Evolutionary conservation across 805 yeast species (phyloP), one percentile per base, ranked within the genome.

Genomic region (Ogataea philodendri): DNA sequence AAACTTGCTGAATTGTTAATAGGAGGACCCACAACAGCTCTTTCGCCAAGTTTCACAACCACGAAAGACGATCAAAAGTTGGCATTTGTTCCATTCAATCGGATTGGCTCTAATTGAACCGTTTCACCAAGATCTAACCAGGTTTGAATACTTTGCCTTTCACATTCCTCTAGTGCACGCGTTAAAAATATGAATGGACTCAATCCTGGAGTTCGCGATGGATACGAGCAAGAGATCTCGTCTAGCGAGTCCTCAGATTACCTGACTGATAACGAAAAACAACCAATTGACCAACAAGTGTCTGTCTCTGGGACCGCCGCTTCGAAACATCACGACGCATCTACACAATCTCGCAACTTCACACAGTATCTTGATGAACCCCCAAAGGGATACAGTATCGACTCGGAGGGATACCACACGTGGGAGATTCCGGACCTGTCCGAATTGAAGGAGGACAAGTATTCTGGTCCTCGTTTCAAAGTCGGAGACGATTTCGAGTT

Each of bases 401-500:
- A 45, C 1, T 58, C 43, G 2, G 57, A 55, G 17, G 66, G 62
- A 0, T 51, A 51, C 22, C 42, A 46, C 40, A 67, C 72, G 0
- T 70, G 74, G 72, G 54, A 62, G 21, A 61, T 70, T 24, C 36
- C 46, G 1, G 60, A 66, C 33, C 40, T 66, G 1, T 39, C 48
- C 3, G 59, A 51, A 5, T 44, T 55, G 10, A 60, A 56, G 22
- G 56, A 62, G 8, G 68, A 67, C 21, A 63, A 59, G 34, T 48
- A 44, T 16, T 32, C 48, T 9, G 65, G 78, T 37, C 68, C 76
- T 0, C 53, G 58, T 13, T 79, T 77, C 45, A 61, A 57, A 32
- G 70, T 79, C 43, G 90, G 87, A 2, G 79, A 72, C 1, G 28
- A 49, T 15, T 76, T 59, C 49, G 74, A 74, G 24, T 84, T 86